These are phyloP conservation scores for Pythium oligandrum DNA, from an alignment of 352 stramenopile genomes.

Conservation along the genomic window DNA sequence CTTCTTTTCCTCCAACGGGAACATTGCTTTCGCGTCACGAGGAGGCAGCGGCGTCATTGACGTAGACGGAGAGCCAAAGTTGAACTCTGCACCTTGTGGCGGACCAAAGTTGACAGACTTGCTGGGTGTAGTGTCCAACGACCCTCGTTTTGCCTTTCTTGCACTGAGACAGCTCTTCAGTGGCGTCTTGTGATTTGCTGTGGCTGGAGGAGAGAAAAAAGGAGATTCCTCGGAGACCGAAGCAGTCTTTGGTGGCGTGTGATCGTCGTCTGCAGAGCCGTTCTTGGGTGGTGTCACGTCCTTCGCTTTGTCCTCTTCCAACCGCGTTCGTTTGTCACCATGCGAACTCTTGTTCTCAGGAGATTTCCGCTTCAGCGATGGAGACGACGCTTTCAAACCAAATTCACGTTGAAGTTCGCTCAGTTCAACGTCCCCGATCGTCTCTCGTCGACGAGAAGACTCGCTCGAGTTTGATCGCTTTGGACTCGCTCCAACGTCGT, in stretches of 20 bases:
- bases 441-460: conserved; percentile 37
- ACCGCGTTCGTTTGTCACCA: not conserved
- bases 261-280: not conserved
- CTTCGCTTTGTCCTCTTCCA: not conserved
- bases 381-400: not conserved
- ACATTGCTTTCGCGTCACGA: conserved; percentile 54
- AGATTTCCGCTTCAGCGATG: conserved; percentile 1
- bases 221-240: not conserved
- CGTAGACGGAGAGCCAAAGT: conserved; percentile 71
- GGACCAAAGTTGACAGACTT: conserved; percentile 86
- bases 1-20: conserved; percentile 44
- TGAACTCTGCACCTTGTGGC: conserved; percentile 74
- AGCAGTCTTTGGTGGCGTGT: conserved; percentile 6
- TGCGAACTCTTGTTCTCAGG: not conserved
- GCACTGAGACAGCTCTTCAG: conserved; percentile 77
- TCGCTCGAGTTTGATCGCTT: conserved; percentile 1
- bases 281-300: not conserved
- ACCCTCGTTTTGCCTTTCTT: conserved; percentile 37
- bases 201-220: conserved; percentile 15
- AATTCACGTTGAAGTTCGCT: conserved; percentile 30
- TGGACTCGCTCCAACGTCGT: conserved; percentile 3
- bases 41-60: conserved; percentile 82
- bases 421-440: conserved; percentile 50
- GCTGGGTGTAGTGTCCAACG: conserved; percentile 42
- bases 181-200: conserved; percentile 25